Evolutionary conservation across 352 stramenopile genomes (phyloP).

Genomic region (Phytophthora quininea): DNA sequence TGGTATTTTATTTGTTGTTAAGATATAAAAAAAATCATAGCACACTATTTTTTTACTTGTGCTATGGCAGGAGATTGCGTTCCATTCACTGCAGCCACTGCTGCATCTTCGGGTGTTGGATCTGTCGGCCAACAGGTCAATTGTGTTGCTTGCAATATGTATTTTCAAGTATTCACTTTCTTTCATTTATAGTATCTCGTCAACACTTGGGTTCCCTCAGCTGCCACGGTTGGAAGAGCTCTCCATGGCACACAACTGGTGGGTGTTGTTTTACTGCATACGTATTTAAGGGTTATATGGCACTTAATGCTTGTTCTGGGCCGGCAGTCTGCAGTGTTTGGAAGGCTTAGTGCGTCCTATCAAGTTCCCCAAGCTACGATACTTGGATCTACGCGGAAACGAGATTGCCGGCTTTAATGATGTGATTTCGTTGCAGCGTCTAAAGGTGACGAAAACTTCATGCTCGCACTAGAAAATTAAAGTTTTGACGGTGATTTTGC

Average conservation of each 20-base stretch:
- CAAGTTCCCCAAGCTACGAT: conserved; percentile 76
- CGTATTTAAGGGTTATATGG: too few relatives aligned
- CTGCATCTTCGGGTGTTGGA: conserved; percentile 73
- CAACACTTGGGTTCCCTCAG: conserved; percentile 62
- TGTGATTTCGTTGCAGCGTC: conserved; percentile 51
- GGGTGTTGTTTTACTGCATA: background rate
- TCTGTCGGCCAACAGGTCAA: conserved; percentile 75
- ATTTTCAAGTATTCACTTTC: background rate
- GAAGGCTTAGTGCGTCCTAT: conserved; percentile 64
- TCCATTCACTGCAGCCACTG: conserved; percentile 64
- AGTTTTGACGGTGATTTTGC: conserved; percentile 1
- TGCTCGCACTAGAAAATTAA: background rate
- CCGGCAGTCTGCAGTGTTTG: conserved; percentile 46
- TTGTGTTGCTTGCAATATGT: background rate
- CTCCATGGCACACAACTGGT: conserved; percentile 81
- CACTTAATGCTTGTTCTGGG: background rate
- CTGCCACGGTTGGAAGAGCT: conserved; percentile 71
- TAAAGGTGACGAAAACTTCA: conserved; percentile 44
- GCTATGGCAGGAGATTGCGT: conserved; percentile 52
- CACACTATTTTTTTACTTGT: background rate
- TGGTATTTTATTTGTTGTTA: background rate
- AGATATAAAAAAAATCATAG: background rate
- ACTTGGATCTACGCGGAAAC: conserved; percentile 78
- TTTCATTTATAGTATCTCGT: conserved; percentile 45
- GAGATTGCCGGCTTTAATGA: conserved; percentile 47